Evolutionary conservation across 148 eudicot species (phyloP).

Genomic region (Arctostaphylos glauca): DNA sequence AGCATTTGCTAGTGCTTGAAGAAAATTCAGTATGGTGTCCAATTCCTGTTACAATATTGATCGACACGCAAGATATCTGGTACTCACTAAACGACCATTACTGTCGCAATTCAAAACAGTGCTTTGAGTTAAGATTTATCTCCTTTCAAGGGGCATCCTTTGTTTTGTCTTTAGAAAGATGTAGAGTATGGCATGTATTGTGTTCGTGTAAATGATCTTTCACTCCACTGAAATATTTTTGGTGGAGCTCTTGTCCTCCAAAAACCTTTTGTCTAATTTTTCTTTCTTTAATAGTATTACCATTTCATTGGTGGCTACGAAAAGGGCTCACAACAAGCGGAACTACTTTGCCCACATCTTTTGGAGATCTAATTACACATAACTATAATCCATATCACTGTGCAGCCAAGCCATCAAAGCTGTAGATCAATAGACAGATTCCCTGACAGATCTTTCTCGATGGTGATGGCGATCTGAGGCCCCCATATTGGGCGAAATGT

Average conservation of each 20-base stretch:
- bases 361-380: background rate
- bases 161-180: background rate
- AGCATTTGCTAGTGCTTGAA: too few relatives aligned
- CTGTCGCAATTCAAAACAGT: too few relatives aligned
- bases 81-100: too few relatives aligned
- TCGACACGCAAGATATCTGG: too few relatives aligned
- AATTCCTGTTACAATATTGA: too few relatives aligned
- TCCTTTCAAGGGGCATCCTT: background rate
- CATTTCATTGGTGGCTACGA: background rate
- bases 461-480: background rate
- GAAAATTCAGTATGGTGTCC: too few relatives aligned
- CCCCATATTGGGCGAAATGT: background rate
- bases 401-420: background rate
- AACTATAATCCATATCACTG: background rate
- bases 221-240: background rate
- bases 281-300: background rate
- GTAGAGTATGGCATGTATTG: background rate
- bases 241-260: background rate
- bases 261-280: background rate
- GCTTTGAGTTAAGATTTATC: background rate
- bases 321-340: background rate
- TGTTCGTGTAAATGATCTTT: background rate
- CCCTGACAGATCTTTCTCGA: background rate
- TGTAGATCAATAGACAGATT: background rate
- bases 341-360: background rate